These are phyloP conservation scores for Blastobotrys raffinosifermentans DNA, from an alignment of 1,139 yeast genomes.

Conservation along the genomic window DNA sequence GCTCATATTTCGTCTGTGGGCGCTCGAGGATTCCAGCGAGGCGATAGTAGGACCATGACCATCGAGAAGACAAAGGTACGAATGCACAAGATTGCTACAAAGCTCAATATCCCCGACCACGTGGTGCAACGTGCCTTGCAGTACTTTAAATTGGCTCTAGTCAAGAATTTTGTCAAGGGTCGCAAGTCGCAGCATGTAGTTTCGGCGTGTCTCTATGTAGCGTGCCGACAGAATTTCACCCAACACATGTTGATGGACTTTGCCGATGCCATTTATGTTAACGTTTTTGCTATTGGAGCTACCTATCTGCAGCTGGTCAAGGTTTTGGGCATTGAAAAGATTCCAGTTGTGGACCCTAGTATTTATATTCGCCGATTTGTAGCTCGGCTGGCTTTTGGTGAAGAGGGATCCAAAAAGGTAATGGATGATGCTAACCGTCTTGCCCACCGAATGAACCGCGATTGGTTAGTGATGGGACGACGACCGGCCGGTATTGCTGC, in stretches of 20 bases:
- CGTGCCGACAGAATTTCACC: constrained; percentile 86
- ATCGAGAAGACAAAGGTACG: constrained; percentile 72
- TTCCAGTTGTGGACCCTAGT: constrained; percentile 93
- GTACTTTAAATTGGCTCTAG: constrained; percentile 82
- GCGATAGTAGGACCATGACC: constrained; percentile 82
- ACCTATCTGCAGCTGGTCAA: constrained; percentile 89
- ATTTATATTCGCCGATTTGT: constrained; percentile 91
- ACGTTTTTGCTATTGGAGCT: constrained; percentile 92
- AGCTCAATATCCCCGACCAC: constrained; percentile 73
- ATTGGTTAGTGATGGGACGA: constrained; percentile 95
- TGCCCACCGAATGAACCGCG: constrained; percentile 86
- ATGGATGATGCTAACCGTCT: constrained; percentile 79
- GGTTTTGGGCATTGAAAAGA: constrained; percentile 60
- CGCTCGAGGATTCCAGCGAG: constrained; percentile 47
- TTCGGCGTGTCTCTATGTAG: constrained; percentile 90
- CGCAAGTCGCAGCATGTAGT: constrained; percentile 90
- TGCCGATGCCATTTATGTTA: constrained; percentile 79
- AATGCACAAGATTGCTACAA: constrained; percentile 72
- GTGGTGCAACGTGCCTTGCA: constrained; percentile 81
- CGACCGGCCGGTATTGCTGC: constrained; percentile 99
- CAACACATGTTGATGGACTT: constrained; percentile 95
- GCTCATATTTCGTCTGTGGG: constrained; percentile 65
- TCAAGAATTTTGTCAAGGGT: constrained; percentile 90
- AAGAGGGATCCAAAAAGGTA: constrained; percentile 55
- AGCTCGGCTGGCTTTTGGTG: constrained; percentile 72